Conservation (phyloP, 345 rosid genomes). For the Raphanus raphanistrum region DNA sequence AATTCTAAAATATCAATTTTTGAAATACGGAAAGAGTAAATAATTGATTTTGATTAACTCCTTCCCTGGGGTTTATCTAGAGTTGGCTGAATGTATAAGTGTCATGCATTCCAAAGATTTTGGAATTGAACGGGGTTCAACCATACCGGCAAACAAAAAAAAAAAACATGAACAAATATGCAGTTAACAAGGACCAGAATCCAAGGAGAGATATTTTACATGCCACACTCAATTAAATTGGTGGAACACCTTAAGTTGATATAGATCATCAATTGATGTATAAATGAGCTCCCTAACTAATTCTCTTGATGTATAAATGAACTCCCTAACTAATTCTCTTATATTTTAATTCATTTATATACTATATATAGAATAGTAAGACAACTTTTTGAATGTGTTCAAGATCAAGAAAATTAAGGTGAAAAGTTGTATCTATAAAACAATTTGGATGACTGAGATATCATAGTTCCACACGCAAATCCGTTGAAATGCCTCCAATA, state of each 20-base stretch:
- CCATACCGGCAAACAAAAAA: constrained; percentile 3
- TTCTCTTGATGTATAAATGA: background rate
- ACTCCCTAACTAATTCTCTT: background rate
- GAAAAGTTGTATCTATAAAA: background rate
- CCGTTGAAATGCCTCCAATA: constrained; percentile 16
- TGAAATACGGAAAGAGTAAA: no score
- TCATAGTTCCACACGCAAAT: background rate
- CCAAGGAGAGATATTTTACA: constrained; percentile 19
- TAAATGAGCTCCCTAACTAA: background rate
- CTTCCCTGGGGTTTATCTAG: background rate
- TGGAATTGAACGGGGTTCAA: constrained; percentile 14
- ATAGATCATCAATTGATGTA: background rate
- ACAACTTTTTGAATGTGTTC: background rate
- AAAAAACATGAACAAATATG: constrained; percentile 19
- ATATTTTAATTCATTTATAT: background rate
- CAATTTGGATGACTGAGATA: background rate
- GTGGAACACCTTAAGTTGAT: background rate
- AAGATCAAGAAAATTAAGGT: background rate
- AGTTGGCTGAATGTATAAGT: background rate
- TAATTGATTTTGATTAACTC: background rate
- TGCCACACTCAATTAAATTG: background rate
- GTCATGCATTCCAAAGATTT: constrained; percentile 17
- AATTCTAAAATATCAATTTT: no score
- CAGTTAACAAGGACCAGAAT: constrained; percentile 11
- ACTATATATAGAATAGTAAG: background rate